A percentile compares a stretch with the other conserved stretches of the same genome.
phyloP scores from a whole-genome alignment of 116 monocot species.

The Trichopus zeylanicus region DNA sequence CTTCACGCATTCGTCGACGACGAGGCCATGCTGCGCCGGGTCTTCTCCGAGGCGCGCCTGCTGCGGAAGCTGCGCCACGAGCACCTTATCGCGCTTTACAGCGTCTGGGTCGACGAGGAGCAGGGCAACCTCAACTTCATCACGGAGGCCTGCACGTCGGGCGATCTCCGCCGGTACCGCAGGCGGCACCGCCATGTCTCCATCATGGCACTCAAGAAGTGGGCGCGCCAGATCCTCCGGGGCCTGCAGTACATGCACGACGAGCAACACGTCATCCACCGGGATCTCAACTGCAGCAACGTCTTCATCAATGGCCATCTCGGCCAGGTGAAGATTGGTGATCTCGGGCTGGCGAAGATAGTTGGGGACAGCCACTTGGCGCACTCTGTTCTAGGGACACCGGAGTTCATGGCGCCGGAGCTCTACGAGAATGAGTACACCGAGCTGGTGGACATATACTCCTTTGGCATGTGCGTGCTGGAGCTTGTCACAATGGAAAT shows the following conservation, averaged over 20 bases:
- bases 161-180: conserved; percentile 61
- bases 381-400: conserved; percentile 56
- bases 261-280: conserved; percentile 83
- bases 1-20: conserved; percentile 32
- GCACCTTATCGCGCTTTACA: conserved; percentile 58
- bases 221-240: conserved; percentile 71
- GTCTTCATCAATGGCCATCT: conserved; percentile 79
- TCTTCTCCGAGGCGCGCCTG: conserved; percentile 62
- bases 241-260: conserved; percentile 72
- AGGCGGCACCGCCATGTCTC: conserved; percentile 55
- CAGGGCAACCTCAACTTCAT: conserved; percentile 66
- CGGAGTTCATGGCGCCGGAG: conserved; percentile 87
- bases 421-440: conserved; percentile 69
- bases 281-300: conserved; percentile 92
- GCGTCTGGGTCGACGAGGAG: conserved; percentile 38
- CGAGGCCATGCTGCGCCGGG: conserved; percentile 27
- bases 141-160: conserved; percentile 88
- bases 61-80: conserved; percentile 51
- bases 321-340: conserved; percentile 81
- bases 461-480: conserved; percentile 78
- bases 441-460: conserved; percentile 77
- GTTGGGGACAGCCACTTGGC: conserved; percentile 38
- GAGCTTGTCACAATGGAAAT: conserved; percentile 70
- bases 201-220: conserved; percentile 72
- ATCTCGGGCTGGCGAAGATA: conserved; percentile 63